Evolutionary conservation across 1,284 basidiomycete genomes (phyloP).

Genomic region (Cryptococcus depauperatus): DNA sequence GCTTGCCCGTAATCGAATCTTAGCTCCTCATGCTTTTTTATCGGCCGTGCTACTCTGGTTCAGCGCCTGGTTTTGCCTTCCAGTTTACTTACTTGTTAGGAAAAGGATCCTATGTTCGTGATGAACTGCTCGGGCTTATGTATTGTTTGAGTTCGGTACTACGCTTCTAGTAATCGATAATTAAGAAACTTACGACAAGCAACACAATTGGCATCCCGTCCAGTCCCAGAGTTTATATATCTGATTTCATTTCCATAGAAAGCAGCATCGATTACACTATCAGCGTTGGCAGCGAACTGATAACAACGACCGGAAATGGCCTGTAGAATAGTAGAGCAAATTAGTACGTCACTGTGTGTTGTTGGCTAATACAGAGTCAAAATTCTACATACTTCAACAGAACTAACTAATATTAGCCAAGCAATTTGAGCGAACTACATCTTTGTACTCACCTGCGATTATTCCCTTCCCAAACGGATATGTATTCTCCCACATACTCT

Average conservation of each 20-base stretch:
- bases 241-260: slow-evolving; percentile 12
- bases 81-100: not conserved
- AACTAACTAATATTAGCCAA: slow-evolving; percentile 1
- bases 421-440: too few species aligned
- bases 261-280: slow-evolving; percentile 12
- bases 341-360: not conserved
- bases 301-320: slow-evolving; percentile 12
- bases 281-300: slow-evolving; percentile 10
- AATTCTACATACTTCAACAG: slow-evolving; percentile 8
- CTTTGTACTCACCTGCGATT: slow-evolving; percentile 14
- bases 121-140: not conserved
- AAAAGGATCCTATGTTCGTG: not conserved
- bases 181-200: slow-evolving; percentile 10
- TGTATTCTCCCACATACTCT: slow-evolving; percentile 20
- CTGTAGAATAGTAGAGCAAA: slow-evolving; percentile 2
- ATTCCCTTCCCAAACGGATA: slow-evolving; percentile 6
- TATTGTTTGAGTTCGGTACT: not conserved
- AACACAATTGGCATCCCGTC: slow-evolving; percentile 5
- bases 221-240: slow-evolving; percentile 16
- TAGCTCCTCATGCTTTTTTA: slow-evolving; percentile 15
- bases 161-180: too few species aligned
- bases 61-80: not conserved
- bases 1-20: slow-evolving; percentile 19
- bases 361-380: not conserved
- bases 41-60: slow-evolving; percentile 5